Evolutionary conservation across 257 asterid genomes (phyloP).

Genomic region (Nicotiana undulata): DNA sequence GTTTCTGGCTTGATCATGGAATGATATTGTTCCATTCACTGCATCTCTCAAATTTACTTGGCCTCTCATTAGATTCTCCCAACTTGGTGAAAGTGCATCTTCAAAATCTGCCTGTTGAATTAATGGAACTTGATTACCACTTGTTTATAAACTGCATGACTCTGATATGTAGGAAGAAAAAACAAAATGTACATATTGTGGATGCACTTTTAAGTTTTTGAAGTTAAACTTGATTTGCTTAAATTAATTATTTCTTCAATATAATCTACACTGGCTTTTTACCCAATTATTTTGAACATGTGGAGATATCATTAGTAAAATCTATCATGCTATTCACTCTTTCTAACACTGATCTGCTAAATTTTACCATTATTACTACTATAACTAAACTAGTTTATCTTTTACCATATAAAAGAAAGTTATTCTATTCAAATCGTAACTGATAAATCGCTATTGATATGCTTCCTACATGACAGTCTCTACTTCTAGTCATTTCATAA

Average conservation of each 20-base stretch:
- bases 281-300: background rate
- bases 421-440: too few relatives aligned
- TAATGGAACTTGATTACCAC: background rate
- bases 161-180: background rate
- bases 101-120: constrained; percentile 77
- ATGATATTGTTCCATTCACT: constrained; percentile 72
- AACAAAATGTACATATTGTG: background rate
- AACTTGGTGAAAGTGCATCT: constrained; percentile 86
- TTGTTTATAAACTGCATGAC: background rate
- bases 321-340: background rate
- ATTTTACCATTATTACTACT: too few relatives aligned
- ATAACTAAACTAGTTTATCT: too few relatives aligned
- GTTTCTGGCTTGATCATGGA: constrained; percentile 67
- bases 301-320: too few relatives aligned
- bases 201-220: background rate
- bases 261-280: background rate
- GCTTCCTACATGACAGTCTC: background rate
- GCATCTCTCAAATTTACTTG: constrained; percentile 85
- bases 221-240: background rate
- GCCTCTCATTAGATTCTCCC: constrained; percentile 88
- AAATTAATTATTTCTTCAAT: background rate
- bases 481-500: background rate
- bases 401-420: too few relatives aligned
- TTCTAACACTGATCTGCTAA: background rate
- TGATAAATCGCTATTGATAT: background rate